Evolutionary conservation across 148 eudicot species (phyloP).

Genomic region (Vaccinium corymbosum): DNA sequence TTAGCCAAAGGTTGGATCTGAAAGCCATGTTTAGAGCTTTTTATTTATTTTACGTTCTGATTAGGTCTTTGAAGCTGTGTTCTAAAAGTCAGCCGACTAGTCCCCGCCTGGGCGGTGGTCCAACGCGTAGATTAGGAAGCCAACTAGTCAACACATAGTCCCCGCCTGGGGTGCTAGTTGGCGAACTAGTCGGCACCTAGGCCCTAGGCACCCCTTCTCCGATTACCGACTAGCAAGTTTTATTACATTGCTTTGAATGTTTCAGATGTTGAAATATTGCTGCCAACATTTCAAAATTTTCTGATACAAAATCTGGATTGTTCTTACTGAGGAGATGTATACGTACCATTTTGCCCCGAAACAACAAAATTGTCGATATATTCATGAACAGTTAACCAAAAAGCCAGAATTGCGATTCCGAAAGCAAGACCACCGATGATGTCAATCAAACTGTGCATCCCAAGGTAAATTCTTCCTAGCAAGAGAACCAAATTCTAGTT

Average conservation of each 20-base stretch:
- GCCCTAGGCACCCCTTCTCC: no score
- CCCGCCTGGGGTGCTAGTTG: no score
- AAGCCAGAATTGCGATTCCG: conserved; percentile 64
- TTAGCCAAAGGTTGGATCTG: background rate
- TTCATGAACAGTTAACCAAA: conserved; percentile 70
- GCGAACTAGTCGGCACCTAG: no score
- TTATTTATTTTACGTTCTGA: background rate
- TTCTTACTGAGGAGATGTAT: background rate
- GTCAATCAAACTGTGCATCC: conserved; percentile 95
- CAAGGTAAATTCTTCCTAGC: conserved; percentile 92
- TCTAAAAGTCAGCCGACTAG: no score
- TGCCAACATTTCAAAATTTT: background rate
- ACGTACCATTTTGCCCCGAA: conserved; percentile 85
- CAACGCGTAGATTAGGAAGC: no score
- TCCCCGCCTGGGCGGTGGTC: no score
- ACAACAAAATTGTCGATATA: conserved; percentile 66
- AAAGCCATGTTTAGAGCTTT: background rate
- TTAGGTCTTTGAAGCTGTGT: background rate
- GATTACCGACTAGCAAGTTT: no score
- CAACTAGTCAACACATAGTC: no score
- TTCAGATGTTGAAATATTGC: background rate
- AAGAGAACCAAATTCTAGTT: conserved; percentile 31
- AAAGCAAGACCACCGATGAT: conserved; percentile 67
- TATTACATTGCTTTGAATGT: background rate
- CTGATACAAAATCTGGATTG: background rate